Evolutionary conservation across 495 filamentous ascomycete genomes (phyloP).

Genomic region (Podospora anserina): DNA sequence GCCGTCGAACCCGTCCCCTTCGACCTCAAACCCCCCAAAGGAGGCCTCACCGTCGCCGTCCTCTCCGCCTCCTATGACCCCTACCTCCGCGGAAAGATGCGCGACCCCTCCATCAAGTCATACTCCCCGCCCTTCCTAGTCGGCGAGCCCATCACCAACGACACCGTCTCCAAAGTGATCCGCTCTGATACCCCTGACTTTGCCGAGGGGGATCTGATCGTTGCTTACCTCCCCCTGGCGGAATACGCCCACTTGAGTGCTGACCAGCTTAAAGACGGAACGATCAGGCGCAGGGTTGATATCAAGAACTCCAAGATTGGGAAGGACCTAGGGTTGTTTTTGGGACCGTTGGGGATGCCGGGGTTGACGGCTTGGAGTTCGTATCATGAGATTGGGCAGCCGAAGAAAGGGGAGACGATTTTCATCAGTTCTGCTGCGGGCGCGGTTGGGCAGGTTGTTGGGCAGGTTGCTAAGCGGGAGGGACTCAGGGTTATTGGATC

Average conservation of each 20-base stretch:
- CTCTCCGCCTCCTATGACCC: constrained; percentile 84
- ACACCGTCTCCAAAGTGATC: constrained; percentile 58
- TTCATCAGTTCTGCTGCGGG: constrained; percentile 80
- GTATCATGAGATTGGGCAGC: constrained; percentile 78
- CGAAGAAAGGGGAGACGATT: constrained; percentile 85
- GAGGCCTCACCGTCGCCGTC: constrained; percentile 69
- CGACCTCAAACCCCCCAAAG: constrained; percentile 64
- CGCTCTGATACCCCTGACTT: constrained; percentile 61
- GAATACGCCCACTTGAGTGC: constrained; percentile 55
- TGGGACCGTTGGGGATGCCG: constrained; percentile 83
- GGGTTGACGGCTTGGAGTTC: constrained; percentile 80
- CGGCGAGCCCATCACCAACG: constrained; percentile 56
- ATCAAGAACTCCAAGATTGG: constrained; percentile 56
- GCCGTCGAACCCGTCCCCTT: constrained; percentile 63
- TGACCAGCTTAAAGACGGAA: constrained; percentile 18
- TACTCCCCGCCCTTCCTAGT: constrained; percentile 60
- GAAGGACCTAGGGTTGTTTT: constrained; percentile 55
- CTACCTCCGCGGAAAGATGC: constrained; percentile 75
- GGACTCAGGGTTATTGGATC: constrained; percentile 78
- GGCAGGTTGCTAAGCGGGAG: constrained; percentile 82
- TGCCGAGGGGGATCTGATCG: constrained; percentile 64
- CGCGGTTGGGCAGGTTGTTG: constrained; percentile 81
- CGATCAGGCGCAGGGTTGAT: constrained; percentile 3
- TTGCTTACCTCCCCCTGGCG: constrained; percentile 57
- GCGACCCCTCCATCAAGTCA: constrained; percentile 49